phyloP scores from a whole-genome alignment of 352 stramenopile species.

The Aphanomyces cochlioides region DNA sequence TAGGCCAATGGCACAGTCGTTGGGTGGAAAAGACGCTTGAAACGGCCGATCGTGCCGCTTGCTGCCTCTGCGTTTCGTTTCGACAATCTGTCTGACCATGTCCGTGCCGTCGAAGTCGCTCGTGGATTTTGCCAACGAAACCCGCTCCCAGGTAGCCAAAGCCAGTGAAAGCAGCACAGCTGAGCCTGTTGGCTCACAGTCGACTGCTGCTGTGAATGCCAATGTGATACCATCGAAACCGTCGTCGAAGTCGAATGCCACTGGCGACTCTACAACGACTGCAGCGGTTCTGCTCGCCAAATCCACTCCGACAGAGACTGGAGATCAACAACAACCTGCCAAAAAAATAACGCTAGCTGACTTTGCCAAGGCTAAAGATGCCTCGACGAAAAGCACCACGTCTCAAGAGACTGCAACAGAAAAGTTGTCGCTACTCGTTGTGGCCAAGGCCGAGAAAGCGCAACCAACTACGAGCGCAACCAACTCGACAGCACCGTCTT shows the following conservation, averaged over 20 bases:
- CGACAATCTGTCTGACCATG: background rate
- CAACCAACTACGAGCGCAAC: too few species aligned
- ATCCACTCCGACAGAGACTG: background rate
- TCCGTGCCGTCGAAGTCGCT: background rate
- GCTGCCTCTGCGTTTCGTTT: too few species aligned
- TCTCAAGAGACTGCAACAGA: too few species aligned
- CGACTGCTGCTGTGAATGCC: background rate
- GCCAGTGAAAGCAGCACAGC: background rate
- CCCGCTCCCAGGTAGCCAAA: background rate
- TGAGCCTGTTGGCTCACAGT: background rate
- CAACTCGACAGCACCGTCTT: background rate
- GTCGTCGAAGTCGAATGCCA: too few species aligned
- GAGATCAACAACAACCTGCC: too few species aligned
- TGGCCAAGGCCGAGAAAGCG: too few species aligned
- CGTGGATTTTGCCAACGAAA: constrained; percentile 16
- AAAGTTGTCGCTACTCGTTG: too few species aligned
- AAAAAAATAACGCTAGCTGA: too few species aligned
- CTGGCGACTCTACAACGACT: too few species aligned
- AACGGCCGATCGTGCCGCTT: background rate
- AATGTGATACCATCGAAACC: background rate
- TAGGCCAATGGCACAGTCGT: too few species aligned
- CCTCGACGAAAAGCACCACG: too few species aligned
- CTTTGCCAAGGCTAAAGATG: too few species aligned
- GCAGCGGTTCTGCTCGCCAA: background rate
- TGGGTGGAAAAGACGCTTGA: background rate